These are phyloP conservation scores for Seminavis robusta DNA, from an alignment of 108 stramenopile species.

Conservation along the genomic window DNA sequence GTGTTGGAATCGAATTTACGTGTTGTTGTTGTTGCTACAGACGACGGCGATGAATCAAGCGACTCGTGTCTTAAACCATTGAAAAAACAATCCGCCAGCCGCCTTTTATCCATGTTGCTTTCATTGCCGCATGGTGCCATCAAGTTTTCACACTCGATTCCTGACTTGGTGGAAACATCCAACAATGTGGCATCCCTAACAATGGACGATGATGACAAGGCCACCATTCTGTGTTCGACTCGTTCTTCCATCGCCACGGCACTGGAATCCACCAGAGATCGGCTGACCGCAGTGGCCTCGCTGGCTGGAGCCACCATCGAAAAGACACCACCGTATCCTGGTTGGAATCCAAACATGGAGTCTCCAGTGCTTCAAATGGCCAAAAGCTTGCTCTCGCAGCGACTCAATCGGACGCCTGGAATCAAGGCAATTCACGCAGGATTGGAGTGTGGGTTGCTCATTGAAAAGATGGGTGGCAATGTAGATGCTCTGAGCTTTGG, in stretches of 20 bases:
- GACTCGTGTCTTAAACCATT: too few species aligned
- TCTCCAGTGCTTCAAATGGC: slow-evolving; percentile 16
- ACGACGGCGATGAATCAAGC: too few species aligned
- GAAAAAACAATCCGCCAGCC: background rate
- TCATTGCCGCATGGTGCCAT: slow-evolving; percentile 5
- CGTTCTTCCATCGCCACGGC: slow-evolving; percentile 12
- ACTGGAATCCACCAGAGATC: slow-evolving; percentile 7
- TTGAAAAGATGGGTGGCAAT: slow-evolving; percentile 22
- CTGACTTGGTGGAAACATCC: slow-evolving; percentile 9
- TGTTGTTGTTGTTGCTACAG: background rate
- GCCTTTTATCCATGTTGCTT: background rate
- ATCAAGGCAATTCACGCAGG: slow-evolving; percentile 30
- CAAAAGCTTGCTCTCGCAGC: slow-evolving; percentile 1
- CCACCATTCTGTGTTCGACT: slow-evolving; percentile 19
- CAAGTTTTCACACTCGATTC: slow-evolving; percentile 1
- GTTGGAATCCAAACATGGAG: slow-evolving; percentile 25
- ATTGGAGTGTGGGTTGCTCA: slow-evolving; percentile 35
- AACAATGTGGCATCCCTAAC: slow-evolving; percentile 9
- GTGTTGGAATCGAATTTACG: background rate
- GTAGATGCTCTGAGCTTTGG: slow-evolving; percentile 36
- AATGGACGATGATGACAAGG: background rate
- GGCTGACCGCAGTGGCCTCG: background rate
- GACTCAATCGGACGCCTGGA: slow-evolving; percentile 12
- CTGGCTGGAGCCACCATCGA: slow-evolving; percentile 1
- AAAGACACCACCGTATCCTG: slow-evolving; percentile 14